These are phyloP conservation scores for Arthrobotrys conoides DNA, from an alignment of 2,329 filamentous ascomycete species.

Conservation along the genomic window DNA sequence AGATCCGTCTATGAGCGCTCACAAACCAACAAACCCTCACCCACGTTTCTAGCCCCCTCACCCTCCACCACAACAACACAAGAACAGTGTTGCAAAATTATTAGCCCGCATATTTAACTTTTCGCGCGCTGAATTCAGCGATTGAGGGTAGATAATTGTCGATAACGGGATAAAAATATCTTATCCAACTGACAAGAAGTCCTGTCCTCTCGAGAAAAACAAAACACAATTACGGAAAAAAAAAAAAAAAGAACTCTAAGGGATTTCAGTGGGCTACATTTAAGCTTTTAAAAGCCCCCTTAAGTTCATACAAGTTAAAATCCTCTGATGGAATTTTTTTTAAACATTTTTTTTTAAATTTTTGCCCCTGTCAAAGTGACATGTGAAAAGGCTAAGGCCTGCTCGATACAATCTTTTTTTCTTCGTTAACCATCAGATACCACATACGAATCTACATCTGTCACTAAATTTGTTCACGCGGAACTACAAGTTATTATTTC, in stretches of 20 bases:
- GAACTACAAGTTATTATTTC: not conserved
- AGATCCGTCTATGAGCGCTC: not conserved
- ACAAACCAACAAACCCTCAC: not conserved
- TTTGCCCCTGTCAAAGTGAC: conserved; percentile 9
- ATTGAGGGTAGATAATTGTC: conserved; percentile 20
- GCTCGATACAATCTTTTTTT: not conserved
- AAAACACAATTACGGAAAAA: not conserved
- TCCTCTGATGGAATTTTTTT: not conserved
- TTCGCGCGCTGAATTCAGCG: conserved; percentile 2
- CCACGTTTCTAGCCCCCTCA: not conserved
- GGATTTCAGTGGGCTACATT: not conserved
- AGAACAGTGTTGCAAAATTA: conserved; percentile 38
- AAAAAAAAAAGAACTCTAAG: not conserved
- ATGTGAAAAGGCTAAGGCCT: conserved; percentile 10
- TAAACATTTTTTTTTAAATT: conserved; percentile 1
- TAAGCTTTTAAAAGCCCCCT: not conserved
- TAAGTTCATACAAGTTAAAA: too few relatives aligned
- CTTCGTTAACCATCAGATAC: not conserved
- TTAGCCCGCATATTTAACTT: conserved; percentile 13
- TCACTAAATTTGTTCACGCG: not conserved
- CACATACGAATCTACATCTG: not conserved
- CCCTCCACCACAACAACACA: conserved; percentile 26
- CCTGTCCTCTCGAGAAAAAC: not conserved
- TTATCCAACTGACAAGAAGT: not conserved
- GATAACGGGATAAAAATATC: conserved; percentile 27